These are phyloP conservation scores for Elsinoe fawcettii DNA, from an alignment of 2,329 filamentous ascomycete species.

Conservation along the genomic window DNA sequence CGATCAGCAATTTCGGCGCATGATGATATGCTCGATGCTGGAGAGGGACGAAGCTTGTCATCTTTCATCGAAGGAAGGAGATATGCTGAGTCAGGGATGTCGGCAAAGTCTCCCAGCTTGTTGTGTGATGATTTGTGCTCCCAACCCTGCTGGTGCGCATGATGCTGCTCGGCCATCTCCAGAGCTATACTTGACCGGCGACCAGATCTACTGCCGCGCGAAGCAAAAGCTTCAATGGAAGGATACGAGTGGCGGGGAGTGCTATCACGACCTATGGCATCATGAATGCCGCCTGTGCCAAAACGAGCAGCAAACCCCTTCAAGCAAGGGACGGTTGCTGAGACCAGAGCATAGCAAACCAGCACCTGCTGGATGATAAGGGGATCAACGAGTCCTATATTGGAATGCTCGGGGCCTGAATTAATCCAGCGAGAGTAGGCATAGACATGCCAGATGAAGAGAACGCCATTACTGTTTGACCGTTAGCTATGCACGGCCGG, in stretches of 20 bases:
- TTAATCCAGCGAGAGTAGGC: conserved; percentile 22
- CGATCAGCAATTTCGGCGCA: background rate
- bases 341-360: conserved; percentile 23
- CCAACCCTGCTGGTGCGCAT: background rate
- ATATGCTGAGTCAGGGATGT: background rate
- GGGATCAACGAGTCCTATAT: conserved; percentile 21
- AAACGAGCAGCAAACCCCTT: conserved; percentile 22
- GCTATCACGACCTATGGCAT: conserved; percentile 1
- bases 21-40: background rate
- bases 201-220: background rate
- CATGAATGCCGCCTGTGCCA: conserved; percentile 13
- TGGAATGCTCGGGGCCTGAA: conserved; percentile 15
- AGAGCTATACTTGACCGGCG: background rate
- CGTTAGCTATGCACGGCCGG: background rate
- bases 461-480: conserved; percentile 1
- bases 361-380: conserved; percentile 22
- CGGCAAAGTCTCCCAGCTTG: background rate
- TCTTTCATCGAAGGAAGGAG: background rate
- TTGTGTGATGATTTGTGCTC: background rate
- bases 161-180: background rate
- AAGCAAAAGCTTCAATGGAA: background rate
- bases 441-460: conserved; percentile 9
- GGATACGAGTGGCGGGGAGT: background rate
- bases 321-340: conserved; percentile 23
- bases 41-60: background rate